A percentile compares a stretch with the other conserved stretches of the same genome.
phyloP scores from a whole-genome alignment of 2,329 filamentous ascomycete species.

The Stemphylium beticola region DNA sequence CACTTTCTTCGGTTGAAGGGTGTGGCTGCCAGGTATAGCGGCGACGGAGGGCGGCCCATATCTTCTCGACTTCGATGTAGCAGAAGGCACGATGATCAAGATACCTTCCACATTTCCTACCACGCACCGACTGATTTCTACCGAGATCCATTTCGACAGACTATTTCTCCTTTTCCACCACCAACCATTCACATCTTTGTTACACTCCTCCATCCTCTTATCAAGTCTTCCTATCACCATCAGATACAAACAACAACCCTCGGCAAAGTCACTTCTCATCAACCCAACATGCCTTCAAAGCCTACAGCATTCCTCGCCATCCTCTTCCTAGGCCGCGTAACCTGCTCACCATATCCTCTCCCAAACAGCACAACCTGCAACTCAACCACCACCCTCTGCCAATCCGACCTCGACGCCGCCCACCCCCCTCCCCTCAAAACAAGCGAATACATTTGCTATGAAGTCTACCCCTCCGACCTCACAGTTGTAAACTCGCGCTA shows the following conservation, averaged over 20 bases:
- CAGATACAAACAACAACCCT: not conserved
- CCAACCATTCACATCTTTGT: too few species aligned
- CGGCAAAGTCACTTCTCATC: not conserved
- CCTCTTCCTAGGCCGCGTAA: slow-evolving; percentile 9
- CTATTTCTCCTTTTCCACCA: too few species aligned
- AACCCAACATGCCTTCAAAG: not conserved
- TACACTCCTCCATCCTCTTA: too few species aligned
- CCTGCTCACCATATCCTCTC: slow-evolving; percentile 18
- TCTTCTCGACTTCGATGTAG: too few species aligned
- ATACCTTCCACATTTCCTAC: too few species aligned
- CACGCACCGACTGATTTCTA: too few species aligned
- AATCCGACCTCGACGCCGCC: not conserved
- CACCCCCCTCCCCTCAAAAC: slow-evolving; percentile 2
- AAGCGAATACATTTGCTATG: slow-evolving; percentile 23
- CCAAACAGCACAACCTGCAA: slow-evolving; percentile 13
- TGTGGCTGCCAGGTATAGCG: too few species aligned
- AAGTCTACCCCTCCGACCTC: slow-evolving; percentile 30
- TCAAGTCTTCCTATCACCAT: too few species aligned
- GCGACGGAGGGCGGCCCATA: too few species aligned
- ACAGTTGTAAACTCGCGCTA: slow-evolving; percentile 38
- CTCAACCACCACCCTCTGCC: slow-evolving; percentile 1
- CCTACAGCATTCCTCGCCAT: slow-evolving; percentile 2
- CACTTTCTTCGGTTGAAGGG: too few species aligned
- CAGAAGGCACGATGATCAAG: too few species aligned
- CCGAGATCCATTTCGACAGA: too few species aligned